These are phyloP conservation scores for Nymphaea thermarum DNA, from an alignment of 164 flowering plant genomes.

Conservation along the genomic window DNA sequence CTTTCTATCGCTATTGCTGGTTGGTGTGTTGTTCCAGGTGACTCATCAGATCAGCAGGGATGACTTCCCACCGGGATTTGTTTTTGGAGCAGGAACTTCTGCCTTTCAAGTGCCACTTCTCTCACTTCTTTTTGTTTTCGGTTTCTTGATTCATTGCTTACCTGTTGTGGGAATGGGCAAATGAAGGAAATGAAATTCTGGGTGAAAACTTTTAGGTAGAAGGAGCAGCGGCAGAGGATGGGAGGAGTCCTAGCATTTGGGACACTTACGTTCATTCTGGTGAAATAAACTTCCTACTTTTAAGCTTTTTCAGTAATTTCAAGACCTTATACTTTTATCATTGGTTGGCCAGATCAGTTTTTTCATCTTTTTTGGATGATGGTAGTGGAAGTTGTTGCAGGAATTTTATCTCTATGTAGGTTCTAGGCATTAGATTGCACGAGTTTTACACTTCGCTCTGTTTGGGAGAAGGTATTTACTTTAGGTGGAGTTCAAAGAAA, in stretches of 20 bases:
- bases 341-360: neutral
- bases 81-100: slow-evolving; percentile 7
- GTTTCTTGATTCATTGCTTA: no score
- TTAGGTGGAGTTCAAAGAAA: no score
- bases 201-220: slow-evolving; percentile 5
- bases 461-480: no score
- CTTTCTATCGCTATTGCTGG: no score
- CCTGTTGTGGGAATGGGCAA: no score
- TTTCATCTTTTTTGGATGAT: neutral
- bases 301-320: no score
- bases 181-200: no score
- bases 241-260: slow-evolving; percentile 15
- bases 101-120: slow-evolving; percentile 15
- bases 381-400: neutral
- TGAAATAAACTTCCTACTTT: neutral
- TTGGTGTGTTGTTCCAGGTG: no score
- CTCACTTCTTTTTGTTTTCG: neutral
- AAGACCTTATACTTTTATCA: no score
- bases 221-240: slow-evolving; percentile 12
- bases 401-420: no score
- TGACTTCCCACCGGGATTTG: slow-evolving; percentile 6
- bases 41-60: slow-evolving; percentile 1
- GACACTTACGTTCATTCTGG: slow-evolving; percentile 12
- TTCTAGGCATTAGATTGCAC: no score
- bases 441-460: no score